Base-by-base conservation (phyloP, 2,329 filamentous ascomycete genomes). In the Colletotrichum trifolii region DNA sequence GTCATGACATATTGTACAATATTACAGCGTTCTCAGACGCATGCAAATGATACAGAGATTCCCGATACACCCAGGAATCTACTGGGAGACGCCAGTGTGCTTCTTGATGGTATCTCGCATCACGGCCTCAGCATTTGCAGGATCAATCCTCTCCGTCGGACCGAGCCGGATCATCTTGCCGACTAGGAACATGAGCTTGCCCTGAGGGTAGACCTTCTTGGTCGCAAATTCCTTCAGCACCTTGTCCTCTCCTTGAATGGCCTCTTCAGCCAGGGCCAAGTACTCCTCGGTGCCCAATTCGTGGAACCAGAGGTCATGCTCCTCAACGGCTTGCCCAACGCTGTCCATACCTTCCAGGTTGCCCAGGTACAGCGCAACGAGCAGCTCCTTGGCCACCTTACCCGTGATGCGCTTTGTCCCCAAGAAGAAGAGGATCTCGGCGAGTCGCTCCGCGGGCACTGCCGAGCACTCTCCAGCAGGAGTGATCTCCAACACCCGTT, bases 181-280 rank as follows among this genome's bases (percentile, higher is more conserved):
- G 6, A 88, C 82, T 2, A 88, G 76, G 69, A 82, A 88, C 85
- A 87, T 87, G 49, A 88, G 79, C 75, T 87, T 88, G 1, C 86
- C 86, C 62, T 84, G 79, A 0, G 85, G 86, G 63, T 83, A 85
- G 0, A 58, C 68, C 54, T 77, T 77, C 43, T 77, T 77, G 57
- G 78, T 79, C 42, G 75, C 64, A 66, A 87, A 87, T 69, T 83
- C 79, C 48, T 70, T 71, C 59, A 87, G 66, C 1, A 85, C 75
- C 63, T 79, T 78, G 1, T 82, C 78, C 68, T 87, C 82, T 1
- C 78, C 81, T 33, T 77, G 73, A 6, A 85, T 67, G 0, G 80
- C 82, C 42, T 73, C 60, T 3, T 79, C 74, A 0, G 84, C 85
- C 7, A 88, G 77, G 36, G 70, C 73, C 0, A 72, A 70, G 70